Evolutionary conservation across 768 basidiomycete genomes (phyloP).

Genomic region (Leccinum boreale): DNA sequence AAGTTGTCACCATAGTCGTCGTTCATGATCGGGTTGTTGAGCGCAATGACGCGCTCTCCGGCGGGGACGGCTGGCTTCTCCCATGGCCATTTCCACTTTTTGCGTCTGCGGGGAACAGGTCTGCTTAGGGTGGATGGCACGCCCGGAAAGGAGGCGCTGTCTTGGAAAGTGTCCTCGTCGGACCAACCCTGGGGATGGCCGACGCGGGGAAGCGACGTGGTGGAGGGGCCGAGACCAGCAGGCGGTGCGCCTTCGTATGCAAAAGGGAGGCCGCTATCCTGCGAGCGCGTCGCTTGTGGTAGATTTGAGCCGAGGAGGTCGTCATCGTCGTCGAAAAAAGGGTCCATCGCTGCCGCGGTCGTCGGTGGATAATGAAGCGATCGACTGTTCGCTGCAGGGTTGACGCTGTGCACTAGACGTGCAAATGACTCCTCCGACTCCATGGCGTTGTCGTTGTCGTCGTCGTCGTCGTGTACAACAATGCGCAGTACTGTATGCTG

Average conservation of each 20-base stretch:
- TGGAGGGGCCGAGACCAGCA: conserved; percentile 53
- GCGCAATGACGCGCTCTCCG: conserved; percentile 76
- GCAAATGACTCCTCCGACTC: conserved; percentile 29
- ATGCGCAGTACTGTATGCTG: conserved; percentile 1
- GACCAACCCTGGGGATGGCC: conserved; percentile 68
- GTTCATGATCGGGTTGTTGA: conserved; percentile 74
- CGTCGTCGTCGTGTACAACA: conserved; percentile 4
- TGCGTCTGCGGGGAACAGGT: conserved; percentile 20
- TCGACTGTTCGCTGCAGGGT: conserved; percentile 21
- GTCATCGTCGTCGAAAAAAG: conserved; percentile 82
- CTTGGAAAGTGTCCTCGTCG: conserved; percentile 58
- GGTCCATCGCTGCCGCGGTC: conserved; percentile 49
- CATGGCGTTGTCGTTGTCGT: conserved; percentile 14
- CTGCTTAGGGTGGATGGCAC: conserved; percentile 15
- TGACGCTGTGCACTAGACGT: conserved; percentile 23
- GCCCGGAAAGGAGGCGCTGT: conserved; percentile 40
- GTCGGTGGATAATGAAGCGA: conserved; percentile 52
- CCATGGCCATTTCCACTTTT: conserved; percentile 82
- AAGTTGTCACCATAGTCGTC: conserved; percentile 74
- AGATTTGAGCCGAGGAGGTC: conserved; percentile 32
- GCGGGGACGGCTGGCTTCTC: conserved; percentile 57
- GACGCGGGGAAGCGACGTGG: conserved; percentile 35
- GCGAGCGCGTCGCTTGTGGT: conserved; percentile 37
- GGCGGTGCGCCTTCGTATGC: conserved; percentile 56
- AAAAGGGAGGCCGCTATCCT: conserved; percentile 54